Base-by-base conservation (phyloP, 106 monocot genomes). In the Cymbidium sinense region DNA sequence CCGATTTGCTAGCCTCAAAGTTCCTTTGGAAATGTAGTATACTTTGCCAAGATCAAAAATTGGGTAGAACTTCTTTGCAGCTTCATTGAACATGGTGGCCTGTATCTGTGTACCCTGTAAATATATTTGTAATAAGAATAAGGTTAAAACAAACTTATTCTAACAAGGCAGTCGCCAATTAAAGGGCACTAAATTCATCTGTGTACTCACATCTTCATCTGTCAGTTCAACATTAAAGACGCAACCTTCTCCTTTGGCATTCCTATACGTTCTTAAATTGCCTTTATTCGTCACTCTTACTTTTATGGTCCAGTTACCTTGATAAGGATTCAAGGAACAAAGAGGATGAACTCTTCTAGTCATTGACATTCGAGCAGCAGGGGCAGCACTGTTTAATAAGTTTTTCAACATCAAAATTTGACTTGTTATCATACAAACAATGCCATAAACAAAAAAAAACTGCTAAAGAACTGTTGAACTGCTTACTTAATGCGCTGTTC, bases 231-330 rank as follows among this genome's bases (percentile, higher is more conserved):
- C 92, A 81, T 99, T 93, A 82, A 95, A 95, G 21, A 99, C 99
- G 73, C 75, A 79, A 30, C 95, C 95, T 83, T 95, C 92, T 36
- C 95, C 99, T 81, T 84, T 88, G 0, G 92, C 88, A 86, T 94
- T 98, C 83, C 80, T 92, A 54, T 94, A 98, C 11, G 86, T 75
- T 43, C 96, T 86, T 83, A 99, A 58, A 73, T 85, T 95, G 28
- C 99, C 92, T 78, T 95, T 95, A 78, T 85, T 95, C 41, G 99
- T 99, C 30, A 90, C 75, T 9, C 95, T 85, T 69, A 99, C 99
- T 74, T 99, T 99, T 30, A 99, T 99, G 33, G 92, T 93, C 99
- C 99, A 99, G 43, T 83, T 95, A 18, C 99, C 99, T 80, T 99
- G 94, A 80, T 95, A 95, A 29, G 99, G 99, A 77, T 99, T 99